Evolutionary conservation across 306 rosid genomes (phyloP).

Genomic region (Boehmeria nivea): DNA sequence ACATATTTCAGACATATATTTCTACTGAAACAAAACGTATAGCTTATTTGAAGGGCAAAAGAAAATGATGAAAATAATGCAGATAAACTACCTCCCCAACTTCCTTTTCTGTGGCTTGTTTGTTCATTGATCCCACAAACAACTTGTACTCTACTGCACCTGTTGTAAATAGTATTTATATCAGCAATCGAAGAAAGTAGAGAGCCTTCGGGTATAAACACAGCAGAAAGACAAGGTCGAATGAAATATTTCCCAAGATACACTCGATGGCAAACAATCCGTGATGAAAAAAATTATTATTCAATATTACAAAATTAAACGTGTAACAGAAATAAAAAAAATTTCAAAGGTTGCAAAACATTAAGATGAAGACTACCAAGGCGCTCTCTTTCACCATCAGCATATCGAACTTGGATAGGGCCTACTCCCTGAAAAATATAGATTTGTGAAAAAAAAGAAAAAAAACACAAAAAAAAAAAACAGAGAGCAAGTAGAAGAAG

Average conservation of each 20-base stretch:
- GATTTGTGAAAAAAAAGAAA: constrained; percentile 24
- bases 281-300: neutral
- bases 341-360: constrained; percentile 12
- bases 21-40: neutral
- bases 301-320: neutral
- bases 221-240: neutral
- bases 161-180: constrained; percentile 27
- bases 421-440: constrained; percentile 63
- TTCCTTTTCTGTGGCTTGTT: constrained; percentile 78
- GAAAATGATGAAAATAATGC: constrained; percentile 14
- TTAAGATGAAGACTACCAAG: constrained; percentile 58
- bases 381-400: constrained; percentile 98
- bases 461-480: neutral
- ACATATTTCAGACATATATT: neutral
- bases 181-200: constrained; percentile 21
- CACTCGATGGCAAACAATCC: neutral
- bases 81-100: constrained; percentile 75
- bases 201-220: no score
- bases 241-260: constrained; percentile 10
- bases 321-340: constrained; percentile 3
- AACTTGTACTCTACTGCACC: constrained; percentile 97
- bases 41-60: neutral
- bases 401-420: constrained; percentile 97
- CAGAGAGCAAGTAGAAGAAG: neutral
- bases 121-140: constrained; percentile 92